These are phyloP conservation scores for Aspergillus viridinutans DNA, from an alignment of 2,329 filamentous ascomycete genomes.

Conservation along the genomic window DNA sequence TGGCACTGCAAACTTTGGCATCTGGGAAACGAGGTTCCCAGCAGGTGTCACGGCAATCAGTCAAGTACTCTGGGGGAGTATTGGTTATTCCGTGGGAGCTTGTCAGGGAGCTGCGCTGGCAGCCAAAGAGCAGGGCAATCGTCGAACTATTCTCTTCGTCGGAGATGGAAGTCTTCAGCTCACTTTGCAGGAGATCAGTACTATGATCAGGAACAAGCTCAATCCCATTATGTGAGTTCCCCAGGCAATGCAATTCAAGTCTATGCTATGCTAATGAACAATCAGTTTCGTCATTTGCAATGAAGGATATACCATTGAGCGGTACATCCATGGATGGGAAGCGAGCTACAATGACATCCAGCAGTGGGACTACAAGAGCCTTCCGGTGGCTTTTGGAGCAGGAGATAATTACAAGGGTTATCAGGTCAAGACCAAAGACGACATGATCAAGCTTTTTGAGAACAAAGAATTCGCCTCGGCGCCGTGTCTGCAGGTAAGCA, in stretches of 20 bases:
- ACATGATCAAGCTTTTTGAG: conserved; percentile 62
- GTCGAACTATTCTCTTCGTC: conserved; percentile 76
- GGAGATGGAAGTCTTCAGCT: conserved; percentile 85
- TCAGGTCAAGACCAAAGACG: conserved; percentile 63
- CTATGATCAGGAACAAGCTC: conserved; percentile 71
- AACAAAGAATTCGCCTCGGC: conserved; percentile 60
- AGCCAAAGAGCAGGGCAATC: conserved; percentile 60
- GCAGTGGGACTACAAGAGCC: conserved; percentile 67
- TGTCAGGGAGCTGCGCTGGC: conserved; percentile 69
- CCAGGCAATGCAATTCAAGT: not conserved
- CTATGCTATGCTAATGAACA: conserved; percentile 30
- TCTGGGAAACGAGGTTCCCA: conserved; percentile 81
- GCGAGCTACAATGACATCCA: conserved; percentile 77
- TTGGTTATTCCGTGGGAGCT: conserved; percentile 61
- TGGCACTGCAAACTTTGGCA: conserved; percentile 82
- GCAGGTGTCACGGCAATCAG: conserved; percentile 71
- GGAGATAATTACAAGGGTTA: conserved; percentile 58
- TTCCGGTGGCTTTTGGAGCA: conserved; percentile 66
- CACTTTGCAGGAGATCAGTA: conserved; percentile 77
- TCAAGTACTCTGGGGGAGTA: conserved; percentile 69
- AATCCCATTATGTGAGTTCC: conserved; percentile 69
- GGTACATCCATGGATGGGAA: conserved; percentile 79
- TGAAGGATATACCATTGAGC: conserved; percentile 84
- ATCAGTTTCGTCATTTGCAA: conserved; percentile 73
- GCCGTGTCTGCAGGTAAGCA: conserved; percentile 41